Evolutionary conservation across 2,329 filamentous ascomycete species (phyloP).

Genomic region (Aureobasidium sp.): DNA sequence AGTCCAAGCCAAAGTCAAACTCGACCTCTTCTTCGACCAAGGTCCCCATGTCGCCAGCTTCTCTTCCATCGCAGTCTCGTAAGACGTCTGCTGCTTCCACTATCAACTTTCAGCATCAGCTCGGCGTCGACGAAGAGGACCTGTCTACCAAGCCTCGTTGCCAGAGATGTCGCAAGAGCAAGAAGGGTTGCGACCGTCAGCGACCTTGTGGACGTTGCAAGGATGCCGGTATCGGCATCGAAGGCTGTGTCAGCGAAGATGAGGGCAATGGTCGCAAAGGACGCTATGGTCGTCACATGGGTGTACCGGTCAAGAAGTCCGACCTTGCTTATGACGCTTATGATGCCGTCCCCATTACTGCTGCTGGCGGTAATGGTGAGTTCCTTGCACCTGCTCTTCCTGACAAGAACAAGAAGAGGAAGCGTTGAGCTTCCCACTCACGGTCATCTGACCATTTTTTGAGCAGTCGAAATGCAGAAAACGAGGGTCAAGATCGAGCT

Average conservation of each 20-base stretch:
- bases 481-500: no score
- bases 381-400: conserved; percentile 27
- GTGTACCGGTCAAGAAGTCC: conserved; percentile 54
- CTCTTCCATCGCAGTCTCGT: conserved; percentile 59
- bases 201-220: conserved; percentile 91
- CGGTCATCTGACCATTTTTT: not conserved
- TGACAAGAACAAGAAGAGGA: conserved; percentile 62
- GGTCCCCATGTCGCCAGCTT: conserved; percentile 46
- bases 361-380: conserved; percentile 24
- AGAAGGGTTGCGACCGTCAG: conserved; percentile 97
- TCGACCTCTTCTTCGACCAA: conserved; percentile 30
- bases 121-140: conserved; percentile 69
- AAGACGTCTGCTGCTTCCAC: conserved; percentile 66
- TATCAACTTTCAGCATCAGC: conserved; percentile 41
- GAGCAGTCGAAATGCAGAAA: no score
- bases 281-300: conserved; percentile 68
- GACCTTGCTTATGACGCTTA: conserved; percentile 17
- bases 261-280: conserved; percentile 96
- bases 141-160: conserved; percentile 92
- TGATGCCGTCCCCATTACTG: conserved; percentile 13
- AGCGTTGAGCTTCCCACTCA: conserved; percentile 39
- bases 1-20: conserved; percentile 46
- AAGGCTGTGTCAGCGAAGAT: conserved; percentile 94
- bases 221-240: conserved; percentile 85
- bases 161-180: conserved; percentile 97